phyloP scores from a whole-genome alignment of 176 grass and related monocot genomes.

The Leersia perrieri region DNA sequence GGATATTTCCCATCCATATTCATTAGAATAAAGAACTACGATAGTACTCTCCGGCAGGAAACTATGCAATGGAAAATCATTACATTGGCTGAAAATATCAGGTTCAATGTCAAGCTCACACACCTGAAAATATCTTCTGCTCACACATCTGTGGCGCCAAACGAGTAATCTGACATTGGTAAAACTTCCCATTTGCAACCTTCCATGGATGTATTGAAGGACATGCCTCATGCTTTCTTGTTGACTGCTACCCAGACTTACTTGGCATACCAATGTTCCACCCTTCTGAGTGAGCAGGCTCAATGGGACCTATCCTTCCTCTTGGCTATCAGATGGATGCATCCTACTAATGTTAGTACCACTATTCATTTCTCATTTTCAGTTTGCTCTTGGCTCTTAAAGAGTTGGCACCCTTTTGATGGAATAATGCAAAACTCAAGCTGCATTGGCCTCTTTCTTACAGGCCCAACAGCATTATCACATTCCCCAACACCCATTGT shows the following conservation, averaged over 20 bases:
- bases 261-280: constrained; percentile 85
- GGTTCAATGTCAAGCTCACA: neutral
- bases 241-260: constrained; percentile 85
- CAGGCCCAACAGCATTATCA: constrained; percentile 92
- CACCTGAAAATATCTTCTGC: constrained; percentile 4
- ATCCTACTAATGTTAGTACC: constrained; percentile 90
- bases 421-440: constrained; percentile 73
- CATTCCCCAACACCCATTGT: constrained; percentile 94
- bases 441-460: constrained; percentile 85
- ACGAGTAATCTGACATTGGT: neutral
- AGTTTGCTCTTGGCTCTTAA: neutral
- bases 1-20: neutral
- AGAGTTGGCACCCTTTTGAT: neutral
- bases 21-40: neutral
- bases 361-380: neutral
- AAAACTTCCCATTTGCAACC: constrained; percentile 51
- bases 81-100: too few relatives aligned
- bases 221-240: constrained; percentile 90
- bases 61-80: neutral
- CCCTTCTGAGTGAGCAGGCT: constrained; percentile 72
- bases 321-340: constrained; percentile 99
- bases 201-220: constrained; percentile 84
- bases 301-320: constrained; percentile 85
- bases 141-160: neutral
- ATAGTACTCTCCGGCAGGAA: neutral